Evolutionary conservation across 1,284 basidiomycete species (phyloP), one percentile per base, ranked within the genome.

Genomic region (Irpex rosettiformis): DNA sequence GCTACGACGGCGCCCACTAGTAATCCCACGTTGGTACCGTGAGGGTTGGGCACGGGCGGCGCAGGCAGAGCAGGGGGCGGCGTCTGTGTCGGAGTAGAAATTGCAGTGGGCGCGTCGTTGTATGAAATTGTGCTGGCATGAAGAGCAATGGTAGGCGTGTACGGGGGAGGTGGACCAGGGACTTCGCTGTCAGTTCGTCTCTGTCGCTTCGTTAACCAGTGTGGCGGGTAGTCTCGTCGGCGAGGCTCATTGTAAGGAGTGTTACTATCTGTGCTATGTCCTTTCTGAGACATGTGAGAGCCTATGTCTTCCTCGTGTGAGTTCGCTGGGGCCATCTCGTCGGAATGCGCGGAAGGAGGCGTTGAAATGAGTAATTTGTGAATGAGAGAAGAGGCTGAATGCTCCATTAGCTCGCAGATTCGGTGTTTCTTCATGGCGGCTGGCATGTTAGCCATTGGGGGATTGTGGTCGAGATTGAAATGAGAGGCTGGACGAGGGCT

Each of bases 81-180:
- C 18, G 60, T 24, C 4, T 55, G 11, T 3, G 43, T 27, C 30
- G 47, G 25, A n/a, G 22, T 16, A 25, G 57, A 21, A 22, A 53
- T 11, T 29, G 58, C 24, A 6, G 60, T 22, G 24, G 54, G 40
- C 24, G 13, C n/a, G 24, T 13, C 28, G 43, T n/a, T 40, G 21
- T 48, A 45, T 4, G 61, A 18, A 4, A 60, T n/a, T 18, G 55
- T 62, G n/a, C 57, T 49, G 18, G 63, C 63, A 42, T 64, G 63
- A 10, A 64, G 56, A 22, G 54, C 30, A 22, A 58, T 33, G 21
- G 57, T 57, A 11, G 63, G 57, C 18, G 54, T 61, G 51, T 62
- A 64, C 1, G 59, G 52, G 10, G 58, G 59, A 13, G 63, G 63
- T 21, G 63, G 56, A 28, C 56, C 22, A 6, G 51, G 52, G 18